Evolutionary conservation across 805 yeast species (phyloP).

Genomic region (Candida suzukii): DNA sequence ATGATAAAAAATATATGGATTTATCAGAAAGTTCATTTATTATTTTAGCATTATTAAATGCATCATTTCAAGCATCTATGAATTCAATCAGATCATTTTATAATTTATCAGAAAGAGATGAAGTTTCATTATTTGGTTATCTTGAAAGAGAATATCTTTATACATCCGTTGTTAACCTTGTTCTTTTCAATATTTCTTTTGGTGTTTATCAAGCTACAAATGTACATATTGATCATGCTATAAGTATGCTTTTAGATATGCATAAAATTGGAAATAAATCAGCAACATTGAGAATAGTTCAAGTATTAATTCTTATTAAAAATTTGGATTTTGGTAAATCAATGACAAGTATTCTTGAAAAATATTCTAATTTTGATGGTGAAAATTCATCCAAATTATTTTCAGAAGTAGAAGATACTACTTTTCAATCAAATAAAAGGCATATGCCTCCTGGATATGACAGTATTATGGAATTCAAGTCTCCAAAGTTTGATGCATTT

Average conservation of each 20-base stretch:
- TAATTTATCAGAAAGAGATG: slow-evolving; percentile 56
- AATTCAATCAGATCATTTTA: slow-evolving; percentile 60
- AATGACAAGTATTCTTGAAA: slow-evolving; percentile 2
- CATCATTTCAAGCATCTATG: slow-evolving; percentile 68
- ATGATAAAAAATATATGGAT: slow-evolving; percentile 41
- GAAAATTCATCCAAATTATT: background rate
- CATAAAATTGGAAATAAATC: slow-evolving; percentile 61
- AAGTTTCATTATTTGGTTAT: slow-evolving; percentile 67
- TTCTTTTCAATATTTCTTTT: slow-evolving; percentile 63
- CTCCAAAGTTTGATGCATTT: background rate
- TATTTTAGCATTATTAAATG: slow-evolving; percentile 53
- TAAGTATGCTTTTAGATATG: slow-evolving; percentile 56
- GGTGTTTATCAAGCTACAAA: slow-evolving; percentile 69
- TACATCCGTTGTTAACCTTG: slow-evolving; percentile 60
- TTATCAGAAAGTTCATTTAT: slow-evolving; percentile 55
- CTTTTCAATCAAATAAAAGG: background rate
- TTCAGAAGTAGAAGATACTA: background rate
- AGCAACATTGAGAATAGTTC: slow-evolving; percentile 60
- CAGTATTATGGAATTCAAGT: background rate
- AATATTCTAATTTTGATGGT: slow-evolving; percentile 1
- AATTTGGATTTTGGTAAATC: slow-evolving; percentile 3
- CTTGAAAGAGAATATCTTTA: slow-evolving; percentile 74
- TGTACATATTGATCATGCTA: slow-evolving; percentile 61
- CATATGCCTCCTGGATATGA: background rate
- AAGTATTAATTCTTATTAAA: slow-evolving; percentile 29